Evolutionary conservation across 257 asterid species (phyloP).

Genomic region (Ophiorrhiza pumila): DNA sequence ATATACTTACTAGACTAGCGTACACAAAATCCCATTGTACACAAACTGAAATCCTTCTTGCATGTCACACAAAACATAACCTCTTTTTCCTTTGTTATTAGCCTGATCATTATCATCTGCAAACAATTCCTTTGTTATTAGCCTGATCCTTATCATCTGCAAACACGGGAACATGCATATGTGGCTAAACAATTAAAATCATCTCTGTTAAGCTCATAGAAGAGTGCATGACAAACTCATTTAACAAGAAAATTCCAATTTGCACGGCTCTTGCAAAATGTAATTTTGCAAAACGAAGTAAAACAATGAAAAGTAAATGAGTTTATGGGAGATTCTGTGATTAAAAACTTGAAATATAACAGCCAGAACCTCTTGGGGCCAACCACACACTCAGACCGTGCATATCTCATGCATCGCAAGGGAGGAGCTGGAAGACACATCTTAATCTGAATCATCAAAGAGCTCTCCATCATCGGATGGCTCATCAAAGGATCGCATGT

Average conservation of each 20-base stretch:
- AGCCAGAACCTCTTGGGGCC: background rate
- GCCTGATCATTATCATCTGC: background rate
- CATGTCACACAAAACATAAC: background rate
- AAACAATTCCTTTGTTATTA: background rate
- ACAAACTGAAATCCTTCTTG: no score
- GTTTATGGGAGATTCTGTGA: background rate
- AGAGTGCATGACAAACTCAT: conserved; percentile 2
- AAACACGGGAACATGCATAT: background rate
- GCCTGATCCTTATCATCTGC: background rate
- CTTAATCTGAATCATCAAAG: conserved; percentile 37
- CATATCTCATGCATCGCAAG: background rate
- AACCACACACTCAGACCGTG: conserved; percentile 5
- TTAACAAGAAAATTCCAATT: conserved; percentile 4
- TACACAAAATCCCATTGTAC: background rate
- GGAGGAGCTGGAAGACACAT: background rate
- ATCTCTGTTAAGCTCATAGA: background rate
- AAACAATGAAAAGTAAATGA: conserved; percentile 12
- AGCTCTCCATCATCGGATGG: conserved; percentile 42
- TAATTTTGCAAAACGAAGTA: conserved; percentile 6
- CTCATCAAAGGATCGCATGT: conserved; percentile 45
- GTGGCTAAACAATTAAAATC: background rate
- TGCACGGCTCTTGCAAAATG: conserved; percentile 11
- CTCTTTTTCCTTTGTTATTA: background rate
- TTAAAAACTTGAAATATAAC: background rate
- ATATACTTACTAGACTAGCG: no score